Conservation (phyloP, 768 basidiomycete genomes). For the Thelephora aurantiotincta region DNA sequence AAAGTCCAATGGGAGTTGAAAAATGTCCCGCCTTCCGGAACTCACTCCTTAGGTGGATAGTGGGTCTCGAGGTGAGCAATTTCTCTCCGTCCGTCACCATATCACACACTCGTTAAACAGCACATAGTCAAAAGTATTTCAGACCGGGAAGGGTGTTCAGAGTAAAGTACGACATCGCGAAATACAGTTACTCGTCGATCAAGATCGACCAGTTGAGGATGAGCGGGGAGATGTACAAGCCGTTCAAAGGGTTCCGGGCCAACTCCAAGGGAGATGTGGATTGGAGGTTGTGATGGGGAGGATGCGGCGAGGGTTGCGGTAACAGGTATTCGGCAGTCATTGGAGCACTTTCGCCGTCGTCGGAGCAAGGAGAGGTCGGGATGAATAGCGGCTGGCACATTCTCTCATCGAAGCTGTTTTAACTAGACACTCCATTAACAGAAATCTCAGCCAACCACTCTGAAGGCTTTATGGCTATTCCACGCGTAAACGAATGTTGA, state of each 20-base stretch:
- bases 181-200: slow-evolving; percentile 60
- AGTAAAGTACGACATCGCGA: slow-evolving; percentile 56
- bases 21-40: slow-evolving; percentile 44
- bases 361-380: no score
- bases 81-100: background rate
- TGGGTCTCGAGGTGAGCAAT: slow-evolving; percentile 49
- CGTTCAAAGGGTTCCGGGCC: slow-evolving; percentile 81
- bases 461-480: no score
- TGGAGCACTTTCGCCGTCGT: no score
- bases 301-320: background rate
- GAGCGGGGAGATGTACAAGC: slow-evolving; percentile 72
- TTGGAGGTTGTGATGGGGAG: slow-evolving; percentile 25
- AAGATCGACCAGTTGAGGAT: slow-evolving; percentile 80
- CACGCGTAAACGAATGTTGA: no score
- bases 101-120: background rate
- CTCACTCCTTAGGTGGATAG: slow-evolving; percentile 65
- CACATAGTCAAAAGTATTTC: slow-evolving; percentile 24
- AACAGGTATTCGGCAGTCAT: no score
- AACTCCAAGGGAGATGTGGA: slow-evolving; percentile 55
- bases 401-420: no score
- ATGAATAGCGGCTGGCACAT: no score
- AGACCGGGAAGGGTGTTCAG: slow-evolving; percentile 67
- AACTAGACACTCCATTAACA: no score
- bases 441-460: no score
- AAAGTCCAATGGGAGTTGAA: slow-evolving; percentile 70